These are phyloP conservation scores for Candida bentonensis DNA, from an alignment of 805 yeast genomes.

Conservation along the genomic window DNA sequence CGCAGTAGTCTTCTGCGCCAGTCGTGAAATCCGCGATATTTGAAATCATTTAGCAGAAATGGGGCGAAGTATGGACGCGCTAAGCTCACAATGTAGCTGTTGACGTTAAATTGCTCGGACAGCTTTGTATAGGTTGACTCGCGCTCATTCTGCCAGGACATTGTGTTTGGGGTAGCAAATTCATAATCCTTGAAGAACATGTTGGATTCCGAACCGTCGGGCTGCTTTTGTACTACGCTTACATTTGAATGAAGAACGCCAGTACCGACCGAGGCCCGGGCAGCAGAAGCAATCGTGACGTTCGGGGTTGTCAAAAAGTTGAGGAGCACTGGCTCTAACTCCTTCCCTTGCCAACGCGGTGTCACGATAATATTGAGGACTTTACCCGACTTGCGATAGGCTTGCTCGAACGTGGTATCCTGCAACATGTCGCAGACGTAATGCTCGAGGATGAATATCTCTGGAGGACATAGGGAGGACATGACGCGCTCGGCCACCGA, in stretches of 20 bases:
- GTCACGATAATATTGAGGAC: slow-evolving; percentile 75
- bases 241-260: slow-evolving; percentile 29
- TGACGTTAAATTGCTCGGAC: slow-evolving; percentile 87
- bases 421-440: slow-evolving; percentile 68
- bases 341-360: slow-evolving; percentile 44
- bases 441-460: slow-evolving; percentile 61
- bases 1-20: slow-evolving; percentile 33
- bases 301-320: slow-evolving; percentile 86
- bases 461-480: slow-evolving; percentile 75
- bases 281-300: slow-evolving; percentile 70
- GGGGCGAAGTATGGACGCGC: slow-evolving; percentile 95
- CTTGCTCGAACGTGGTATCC: slow-evolving; percentile 85
- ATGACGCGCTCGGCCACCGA: slow-evolving; percentile 63
- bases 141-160: slow-evolving; percentile 25
- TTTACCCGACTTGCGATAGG: slow-evolving; percentile 64
- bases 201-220: slow-evolving; percentile 37
- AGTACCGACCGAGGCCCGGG: slow-evolving; percentile 55
- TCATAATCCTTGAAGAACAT: slow-evolving; percentile 42
- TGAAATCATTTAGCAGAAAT: slow-evolving; percentile 65
- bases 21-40: slow-evolving; percentile 36
- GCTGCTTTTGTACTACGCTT: neutral
- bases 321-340: slow-evolving; percentile 44
- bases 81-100: slow-evolving; percentile 78
- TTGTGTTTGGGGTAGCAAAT: slow-evolving; percentile 27
- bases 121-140: slow-evolving; percentile 73